phyloP scores from a whole-genome alignment of 257 asterid genomes.

The Dorcoceras hygrometricum region DNA sequence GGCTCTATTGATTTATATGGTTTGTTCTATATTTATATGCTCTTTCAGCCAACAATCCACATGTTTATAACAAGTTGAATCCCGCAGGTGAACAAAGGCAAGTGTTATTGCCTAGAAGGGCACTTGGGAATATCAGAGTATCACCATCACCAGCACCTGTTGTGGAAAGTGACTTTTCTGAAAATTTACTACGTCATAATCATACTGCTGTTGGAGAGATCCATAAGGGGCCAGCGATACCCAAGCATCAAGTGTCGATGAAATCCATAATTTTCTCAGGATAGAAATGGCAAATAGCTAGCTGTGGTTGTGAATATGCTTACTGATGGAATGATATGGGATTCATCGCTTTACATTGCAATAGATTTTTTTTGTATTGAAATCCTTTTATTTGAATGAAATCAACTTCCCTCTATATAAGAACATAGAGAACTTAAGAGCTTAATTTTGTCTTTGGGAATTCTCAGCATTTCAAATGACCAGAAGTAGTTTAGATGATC shows the following conservation, averaged over 20 bases:
- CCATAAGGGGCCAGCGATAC: not conserved
- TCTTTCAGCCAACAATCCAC: not conserved
- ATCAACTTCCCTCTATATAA: too few relatives aligned
- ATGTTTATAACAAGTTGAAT: not conserved
- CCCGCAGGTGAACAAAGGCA: constrained; percentile 37
- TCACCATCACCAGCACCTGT: constrained; percentile 20
- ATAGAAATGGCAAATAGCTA: not conserved
- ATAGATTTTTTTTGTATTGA: not conserved
- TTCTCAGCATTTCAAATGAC: too few relatives aligned
- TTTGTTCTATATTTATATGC: not conserved
- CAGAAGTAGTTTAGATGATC: not conserved
- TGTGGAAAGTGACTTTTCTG: not conserved
- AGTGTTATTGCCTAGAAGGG: constrained; percentile 50
- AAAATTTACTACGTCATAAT: not conserved
- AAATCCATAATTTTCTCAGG: not conserved
- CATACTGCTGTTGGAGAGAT: not conserved
- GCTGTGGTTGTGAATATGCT: not conserved
- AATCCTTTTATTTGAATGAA: too few relatives aligned
- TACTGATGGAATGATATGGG: not conserved
- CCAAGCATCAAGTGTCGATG: not conserved
- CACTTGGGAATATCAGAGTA: constrained; percentile 35
- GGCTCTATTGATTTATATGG: not conserved
- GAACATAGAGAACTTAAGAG: too few relatives aligned
- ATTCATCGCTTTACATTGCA: not conserved
- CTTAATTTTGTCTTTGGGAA: too few relatives aligned